Base-by-base conservation (phyloP, 495 filamentous ascomycete genomes). In the Neurospora sp. region DNA sequence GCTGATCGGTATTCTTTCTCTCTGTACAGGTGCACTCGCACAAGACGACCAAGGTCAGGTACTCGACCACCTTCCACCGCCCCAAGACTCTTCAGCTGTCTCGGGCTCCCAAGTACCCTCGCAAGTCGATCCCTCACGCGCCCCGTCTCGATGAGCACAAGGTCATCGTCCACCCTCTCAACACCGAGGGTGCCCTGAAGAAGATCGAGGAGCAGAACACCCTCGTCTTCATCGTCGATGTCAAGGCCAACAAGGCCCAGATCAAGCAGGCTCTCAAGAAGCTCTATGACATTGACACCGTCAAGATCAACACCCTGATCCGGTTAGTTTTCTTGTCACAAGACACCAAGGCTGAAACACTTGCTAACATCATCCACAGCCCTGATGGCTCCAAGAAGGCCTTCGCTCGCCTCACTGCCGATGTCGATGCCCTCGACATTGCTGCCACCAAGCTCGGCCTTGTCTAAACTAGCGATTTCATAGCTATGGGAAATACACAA, bases 171-270 rank as follows among this genome's bases (percentile, higher is more conserved):
- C 89, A 92, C 88, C 81, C 81, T 48, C 88, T 99, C 75, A 99
- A 99, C 89, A 98, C 96, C 71, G 96, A 99, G 90, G 93, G 91
- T 77, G 96, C 96, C 80, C 97, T 99, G 93, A 99, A 99, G 93
- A 98, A 97, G 92, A 97, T 98, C 77, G 96, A 98, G 90, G 96
- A 98, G 92, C 93, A 98, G 90, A 97, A 99, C 90, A 97, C 96
- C 78, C 88, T 98, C 31, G 96, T 98, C 78, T 98, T 99, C 88
- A 97, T 98, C 81, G 94, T 97, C 80, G 93, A 99, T 78, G 89
- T 94, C 83, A 97, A 98, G 92, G 89, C 93, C 80, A 99, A 99
- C 89, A 99, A 99, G 93, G 91, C 94, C 81, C 96, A 99, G 90
- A 99, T 99, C 87, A 97, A 97, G 90, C 88, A 89, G 79, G 92